Evolutionary conservation across 2,329 filamentous ascomycete genomes (phyloP), one percentile per base, ranked within the genome.

Genomic region (Microcyclospora pomicola): DNA sequence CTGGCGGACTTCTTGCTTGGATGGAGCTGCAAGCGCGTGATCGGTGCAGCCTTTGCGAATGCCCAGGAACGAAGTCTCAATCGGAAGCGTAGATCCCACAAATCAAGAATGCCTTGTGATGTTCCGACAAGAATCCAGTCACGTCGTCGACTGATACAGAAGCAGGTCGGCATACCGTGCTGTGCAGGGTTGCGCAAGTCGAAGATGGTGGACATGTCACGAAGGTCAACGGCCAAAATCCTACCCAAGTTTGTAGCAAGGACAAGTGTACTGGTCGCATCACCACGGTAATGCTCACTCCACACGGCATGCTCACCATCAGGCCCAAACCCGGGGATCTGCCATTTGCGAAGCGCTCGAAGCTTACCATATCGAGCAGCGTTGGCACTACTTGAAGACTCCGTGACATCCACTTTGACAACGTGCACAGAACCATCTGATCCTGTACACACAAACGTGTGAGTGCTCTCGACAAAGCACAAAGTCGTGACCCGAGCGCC

Each of bases 1-100:
- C 83, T 76, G 1, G 82, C 50, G 13, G 52, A 49, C 38, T 58
- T 50, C 12, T 58, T 53, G 33, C 52, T 53, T 0, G 86, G 85
- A 53, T 93, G 85, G 1, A 93, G 67, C 40, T 75, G 71, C 12
- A 98, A 68, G 27, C 85, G 73, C 50, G 88, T 80, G 44, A 96
- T 84, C 13, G 83, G 70, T 1, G 80, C 77, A 42, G 82, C 82
- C 15, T 82, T 84, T 0, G 83, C 77, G 19, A 95, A 72, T 1
- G 85, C 85, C 85, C 87, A 96, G 11, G 80, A 82, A 57, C 83
- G 86, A 15, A 96, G 67, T 15, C 85, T 75, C 50, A 96, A 73
- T 47, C 77, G 81, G 68, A 98, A 98, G n/a, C 91, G 80, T 31
- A 98, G 69, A 59, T 98, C 91, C 91, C 91, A 98, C 1, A 98